Evolutionary conservation across 805 yeast species (phyloP), one percentile per base, ranked within the genome.

Genomic region (Metschnikowia orientalis): DNA sequence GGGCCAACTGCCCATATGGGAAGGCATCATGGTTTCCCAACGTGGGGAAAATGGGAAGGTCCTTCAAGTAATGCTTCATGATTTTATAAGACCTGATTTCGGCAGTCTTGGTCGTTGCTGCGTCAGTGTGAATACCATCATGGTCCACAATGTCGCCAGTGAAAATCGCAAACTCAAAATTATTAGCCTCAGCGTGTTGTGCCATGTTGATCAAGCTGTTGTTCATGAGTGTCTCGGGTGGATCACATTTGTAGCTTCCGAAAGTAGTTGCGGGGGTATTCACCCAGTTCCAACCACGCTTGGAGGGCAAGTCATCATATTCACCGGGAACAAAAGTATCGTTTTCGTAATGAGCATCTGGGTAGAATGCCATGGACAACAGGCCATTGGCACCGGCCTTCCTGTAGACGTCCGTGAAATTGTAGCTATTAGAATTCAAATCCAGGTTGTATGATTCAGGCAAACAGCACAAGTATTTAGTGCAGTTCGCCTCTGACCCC

Each of bases 111-210:
- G 84, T 88, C 38, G 75, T 72, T 25, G 78, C 83, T 27, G 72
- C 63, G 29, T 71, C 70, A 47, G 70, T 66, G 28, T 67, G 63
- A 8, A 61, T 48, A 36, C 71, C 75, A 44, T 74, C 79, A 49
- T 81, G 89, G 52, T 81, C 87, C 34, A 80, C 81, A 51, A 79
- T 63, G 49, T 81, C 89, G 36, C 88, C 88, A 4, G 87, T 81
- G 63, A 81, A 81, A 23, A 81, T 55, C 2, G 81, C 69, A 49
- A 80, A 80, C 32, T 77, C 80, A 45, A 71, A 79, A 6, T 61
- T 45, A 22, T 67, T 40, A 24, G 59, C 48, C 8, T 54, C 44
- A 10, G 53, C 37, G 21, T 53, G 35, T 35, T 63, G 58, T 39
- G 57, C 56, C 30, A 73, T 61, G 16, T 71, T 58, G 31, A 62